These are phyloP conservation scores for Boletus subparvulus DNA, from an alignment of 768 basidiomycete genomes.

Conservation along the genomic window DNA sequence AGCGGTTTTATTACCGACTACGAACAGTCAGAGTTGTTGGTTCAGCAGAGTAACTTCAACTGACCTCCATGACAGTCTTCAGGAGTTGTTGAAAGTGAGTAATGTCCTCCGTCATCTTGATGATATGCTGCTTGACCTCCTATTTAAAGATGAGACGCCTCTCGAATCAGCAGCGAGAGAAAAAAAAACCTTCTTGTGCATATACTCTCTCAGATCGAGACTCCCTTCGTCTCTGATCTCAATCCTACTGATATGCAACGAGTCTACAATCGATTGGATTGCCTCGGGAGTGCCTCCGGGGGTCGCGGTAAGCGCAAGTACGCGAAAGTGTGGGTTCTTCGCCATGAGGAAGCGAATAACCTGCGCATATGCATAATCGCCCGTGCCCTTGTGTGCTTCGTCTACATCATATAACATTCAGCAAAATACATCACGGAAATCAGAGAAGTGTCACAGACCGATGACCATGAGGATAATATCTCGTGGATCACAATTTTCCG, in stretches of 20 bases:
- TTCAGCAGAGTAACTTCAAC: constrained; percentile 18
- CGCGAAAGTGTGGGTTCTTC: constrained; percentile 89
- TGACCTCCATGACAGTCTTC: constrained; percentile 71
- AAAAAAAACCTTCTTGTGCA: constrained; percentile 75
- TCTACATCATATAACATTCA: constrained; percentile 46
- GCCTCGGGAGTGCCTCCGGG: constrained; percentile 83
- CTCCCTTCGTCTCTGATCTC: constrained; percentile 93
- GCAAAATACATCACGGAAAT: neutral
- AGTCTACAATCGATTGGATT: constrained; percentile 90
- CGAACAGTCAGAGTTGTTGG: constrained; percentile 2
- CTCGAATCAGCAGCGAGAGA: neutral
- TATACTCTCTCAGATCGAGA: constrained; percentile 80
- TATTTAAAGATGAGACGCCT: constrained; percentile 28
- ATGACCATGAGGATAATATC: constrained; percentile 88
- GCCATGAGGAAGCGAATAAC: constrained; percentile 89
- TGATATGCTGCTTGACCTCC: constrained; percentile 76
- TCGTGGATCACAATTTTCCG: constrained; percentile 68
- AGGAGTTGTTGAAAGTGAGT: constrained; percentile 65
- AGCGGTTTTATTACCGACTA: constrained; percentile 40
- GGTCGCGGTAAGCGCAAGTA: constrained; percentile 93
- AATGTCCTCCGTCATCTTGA: constrained; percentile 70
- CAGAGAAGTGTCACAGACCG: constrained; percentile 46
- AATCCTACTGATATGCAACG: constrained; percentile 90
- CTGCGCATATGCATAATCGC: constrained; percentile 90
- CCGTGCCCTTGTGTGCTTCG: constrained; percentile 93